phyloP scores from a whole-genome alignment of 139 green algal genomes.

The Trebouxia sp. region DNA sequence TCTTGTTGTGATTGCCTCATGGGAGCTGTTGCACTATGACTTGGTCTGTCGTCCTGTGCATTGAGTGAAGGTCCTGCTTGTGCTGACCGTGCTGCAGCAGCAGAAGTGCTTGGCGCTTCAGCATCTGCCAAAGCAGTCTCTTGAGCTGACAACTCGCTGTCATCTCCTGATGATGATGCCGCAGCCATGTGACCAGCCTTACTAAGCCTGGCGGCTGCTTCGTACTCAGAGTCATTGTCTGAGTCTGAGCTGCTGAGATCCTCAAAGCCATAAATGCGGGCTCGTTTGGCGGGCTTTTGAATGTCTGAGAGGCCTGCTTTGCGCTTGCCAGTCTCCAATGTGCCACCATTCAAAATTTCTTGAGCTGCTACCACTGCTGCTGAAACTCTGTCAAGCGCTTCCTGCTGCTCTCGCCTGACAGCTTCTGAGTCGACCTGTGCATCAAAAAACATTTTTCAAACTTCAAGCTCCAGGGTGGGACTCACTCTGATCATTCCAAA shows the following conservation, averaged over 20 bases:
- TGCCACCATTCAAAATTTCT: background rate
- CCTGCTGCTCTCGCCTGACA: conserved; percentile 47
- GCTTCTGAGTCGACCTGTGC: conserved; percentile 56
- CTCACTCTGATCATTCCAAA: no score
- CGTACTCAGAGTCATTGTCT: conserved; percentile 10
- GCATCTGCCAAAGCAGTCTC: background rate
- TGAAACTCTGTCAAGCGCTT: conserved; percentile 46
- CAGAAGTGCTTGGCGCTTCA: no score
- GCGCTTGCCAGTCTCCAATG: background rate
- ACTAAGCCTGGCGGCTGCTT: background rate
- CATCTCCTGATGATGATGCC: background rate
- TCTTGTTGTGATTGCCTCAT: no score
- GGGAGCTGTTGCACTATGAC: no score
- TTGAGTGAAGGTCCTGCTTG: no score
- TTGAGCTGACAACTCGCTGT: conserved; percentile 26
- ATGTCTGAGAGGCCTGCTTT: background rate
- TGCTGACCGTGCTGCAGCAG: no score
- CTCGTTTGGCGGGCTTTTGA: background rate
- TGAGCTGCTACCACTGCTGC: conserved; percentile 6
- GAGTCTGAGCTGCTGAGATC: conserved; percentile 13
- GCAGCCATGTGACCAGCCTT: conserved; percentile 3
- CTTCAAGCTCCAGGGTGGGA: no score
- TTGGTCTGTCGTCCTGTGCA: no score
- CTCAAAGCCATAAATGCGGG: conserved; percentile 6
- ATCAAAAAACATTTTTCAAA: background rate